Percentiles rank a stretch among this genome's conserved stretches.
Evolutionary conservation across 352 stramenopile species (phyloP).

Genomic region (Elongisporangium prolatum): DNA sequence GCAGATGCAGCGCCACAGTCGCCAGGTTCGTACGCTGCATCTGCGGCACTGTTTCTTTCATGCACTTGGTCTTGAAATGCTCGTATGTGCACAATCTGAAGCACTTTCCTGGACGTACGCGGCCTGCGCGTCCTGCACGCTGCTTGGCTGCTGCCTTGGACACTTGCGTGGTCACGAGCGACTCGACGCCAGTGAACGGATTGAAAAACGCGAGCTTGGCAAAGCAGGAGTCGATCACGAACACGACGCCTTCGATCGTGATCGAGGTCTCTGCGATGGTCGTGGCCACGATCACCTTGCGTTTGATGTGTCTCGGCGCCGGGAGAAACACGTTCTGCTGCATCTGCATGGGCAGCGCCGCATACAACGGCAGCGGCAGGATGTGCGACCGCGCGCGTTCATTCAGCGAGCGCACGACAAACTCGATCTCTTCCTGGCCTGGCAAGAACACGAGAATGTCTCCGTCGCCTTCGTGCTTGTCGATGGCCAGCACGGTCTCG

Average conservation of each 20-base stretch:
- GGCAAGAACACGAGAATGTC: slow-evolving; percentile 96
- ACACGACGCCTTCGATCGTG: slow-evolving; percentile 95
- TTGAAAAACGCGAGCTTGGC: slow-evolving; percentile 85
- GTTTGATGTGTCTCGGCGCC: slow-evolving; percentile 42
- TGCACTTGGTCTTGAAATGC: slow-evolving; percentile 35
- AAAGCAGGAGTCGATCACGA: slow-evolving; percentile 75
- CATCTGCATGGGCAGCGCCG: slow-evolving; percentile 88
- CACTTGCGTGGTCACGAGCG: slow-evolving; percentile 91
- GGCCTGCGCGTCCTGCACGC: slow-evolving; percentile 91
- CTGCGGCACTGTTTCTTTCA: slow-evolving; percentile 71
- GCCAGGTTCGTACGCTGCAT: slow-evolving; percentile 82
- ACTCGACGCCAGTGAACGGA: slow-evolving; percentile 73
- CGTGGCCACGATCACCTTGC: slow-evolving; percentile 87
- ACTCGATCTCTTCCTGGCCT: slow-evolving; percentile 92
- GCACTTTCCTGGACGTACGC: slow-evolving; percentile 76
- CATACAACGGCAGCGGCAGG: slow-evolving; percentile 86
- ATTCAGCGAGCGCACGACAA: slow-evolving; percentile 70
- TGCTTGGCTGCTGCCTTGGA: slow-evolving; percentile 96
- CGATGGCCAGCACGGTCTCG: slow-evolving; percentile 63
- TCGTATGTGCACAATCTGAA: slow-evolving; percentile 69
- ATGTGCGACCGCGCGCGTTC: slow-evolving; percentile 45
- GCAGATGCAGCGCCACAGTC: slow-evolving; percentile 58
- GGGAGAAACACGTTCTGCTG: slow-evolving; percentile 92
- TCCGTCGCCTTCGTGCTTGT: slow-evolving; percentile 65
- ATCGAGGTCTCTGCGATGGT: slow-evolving; percentile 96